phyloP scores from a whole-genome alignment of 2,329 filamentous ascomycete species.

The Thielaviopsis punctulata region DNA sequence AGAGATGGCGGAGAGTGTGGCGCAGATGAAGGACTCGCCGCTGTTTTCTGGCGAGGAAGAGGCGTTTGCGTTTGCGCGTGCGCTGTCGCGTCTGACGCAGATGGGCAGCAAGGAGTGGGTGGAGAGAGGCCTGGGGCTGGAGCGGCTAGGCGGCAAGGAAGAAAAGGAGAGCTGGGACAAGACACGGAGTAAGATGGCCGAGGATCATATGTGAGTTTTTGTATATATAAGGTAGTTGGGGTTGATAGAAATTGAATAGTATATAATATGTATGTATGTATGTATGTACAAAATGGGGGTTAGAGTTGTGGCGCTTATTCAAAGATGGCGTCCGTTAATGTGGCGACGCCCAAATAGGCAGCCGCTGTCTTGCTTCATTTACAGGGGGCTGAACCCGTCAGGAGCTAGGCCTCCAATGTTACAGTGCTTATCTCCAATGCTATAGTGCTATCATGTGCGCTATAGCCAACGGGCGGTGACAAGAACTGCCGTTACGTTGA shows the following conservation, averaged over 20 bases:
- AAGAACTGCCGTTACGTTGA: not conserved
- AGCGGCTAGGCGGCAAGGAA: conserved; percentile 44
- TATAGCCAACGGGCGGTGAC: not conserved
- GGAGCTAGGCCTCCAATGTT: not conserved
- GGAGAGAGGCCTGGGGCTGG: conserved; percentile 57
- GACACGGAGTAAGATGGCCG: conserved; percentile 49
- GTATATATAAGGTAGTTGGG: not conserved
- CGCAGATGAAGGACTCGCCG: conserved; percentile 65
- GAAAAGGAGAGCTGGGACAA: conserved; percentile 50
- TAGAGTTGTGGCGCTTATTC: not conserved
- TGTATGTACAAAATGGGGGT: too few relatives aligned
- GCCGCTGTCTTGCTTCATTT: not conserved
- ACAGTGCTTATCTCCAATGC: not conserved
- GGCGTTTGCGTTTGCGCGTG: conserved; percentile 85
- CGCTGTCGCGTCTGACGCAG: conserved; percentile 66
- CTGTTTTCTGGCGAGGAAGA: conserved; percentile 94
- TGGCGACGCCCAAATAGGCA: not conserved
- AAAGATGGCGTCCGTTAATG: not conserved
- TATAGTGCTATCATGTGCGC: not conserved
- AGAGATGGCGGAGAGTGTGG: conserved; percentile 70
- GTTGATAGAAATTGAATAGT: not conserved
- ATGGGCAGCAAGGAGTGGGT: conserved; percentile 96
- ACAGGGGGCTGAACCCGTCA: not conserved
- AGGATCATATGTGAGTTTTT: conserved; percentile 40
- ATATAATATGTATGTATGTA: not conserved